phyloP scores from a whole-genome alignment of 176 grass and related monocot genomes.

The Avena insularis region DNA sequence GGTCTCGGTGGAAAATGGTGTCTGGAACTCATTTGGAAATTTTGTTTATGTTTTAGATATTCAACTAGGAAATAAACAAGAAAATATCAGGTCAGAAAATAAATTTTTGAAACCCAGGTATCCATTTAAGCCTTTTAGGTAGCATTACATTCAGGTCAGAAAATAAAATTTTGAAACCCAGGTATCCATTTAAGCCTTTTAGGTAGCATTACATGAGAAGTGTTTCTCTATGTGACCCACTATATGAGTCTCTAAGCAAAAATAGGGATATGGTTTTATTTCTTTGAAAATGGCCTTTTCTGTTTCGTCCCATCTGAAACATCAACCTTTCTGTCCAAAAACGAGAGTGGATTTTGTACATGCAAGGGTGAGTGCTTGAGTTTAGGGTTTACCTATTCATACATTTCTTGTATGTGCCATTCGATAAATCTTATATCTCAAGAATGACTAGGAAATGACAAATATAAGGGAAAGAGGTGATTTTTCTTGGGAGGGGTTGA shows the following conservation, averaged over 20 bases:
- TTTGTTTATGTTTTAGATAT: constrained; percentile 1
- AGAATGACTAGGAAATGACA: neutral
- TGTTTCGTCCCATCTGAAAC: neutral
- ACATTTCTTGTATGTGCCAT: neutral
- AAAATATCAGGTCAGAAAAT: neutral
- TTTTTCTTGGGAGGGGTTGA: neutral
- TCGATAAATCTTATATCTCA: neutral
- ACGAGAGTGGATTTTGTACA: neutral
- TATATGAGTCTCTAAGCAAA: neutral
- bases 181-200: constrained; percentile 7
- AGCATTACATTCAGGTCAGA: neutral
- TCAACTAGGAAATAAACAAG: neutral
- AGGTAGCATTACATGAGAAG: constrained; percentile 1
- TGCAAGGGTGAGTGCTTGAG: neutral
- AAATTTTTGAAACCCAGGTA: neutral
- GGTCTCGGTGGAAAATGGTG: constrained; percentile 11
- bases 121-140: constrained; percentile 11
- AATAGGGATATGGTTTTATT: neutral
- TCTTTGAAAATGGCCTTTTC: neutral
- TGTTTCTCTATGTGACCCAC: neutral
- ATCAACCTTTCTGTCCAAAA: neutral
- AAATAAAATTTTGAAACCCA: neutral
- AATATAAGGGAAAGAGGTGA: neutral
- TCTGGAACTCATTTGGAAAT: neutral
- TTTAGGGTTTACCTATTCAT: neutral